Percentiles rank a stretch among this genome's conserved stretches.
Evolutionary conservation across 768 basidiomycete genomes (phyloP).

Genomic region (Lactifluus piperatus): DNA sequence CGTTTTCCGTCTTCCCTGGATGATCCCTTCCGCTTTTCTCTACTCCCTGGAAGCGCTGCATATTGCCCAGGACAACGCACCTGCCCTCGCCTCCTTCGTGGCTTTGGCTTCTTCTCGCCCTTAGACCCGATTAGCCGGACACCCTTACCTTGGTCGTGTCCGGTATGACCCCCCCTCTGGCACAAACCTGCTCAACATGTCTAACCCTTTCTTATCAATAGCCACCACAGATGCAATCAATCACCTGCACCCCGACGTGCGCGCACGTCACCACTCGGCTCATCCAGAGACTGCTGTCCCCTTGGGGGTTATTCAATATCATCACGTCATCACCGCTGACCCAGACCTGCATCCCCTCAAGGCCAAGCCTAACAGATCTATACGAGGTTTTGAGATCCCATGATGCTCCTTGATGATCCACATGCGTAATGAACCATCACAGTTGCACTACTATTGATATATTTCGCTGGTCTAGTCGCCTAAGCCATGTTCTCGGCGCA

Average conservation of each 20-base stretch:
- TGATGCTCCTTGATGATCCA: too few species aligned
- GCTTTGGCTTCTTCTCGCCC: background rate
- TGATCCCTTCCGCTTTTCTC: slow-evolving; percentile 42
- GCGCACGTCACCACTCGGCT: slow-evolving; percentile 21
- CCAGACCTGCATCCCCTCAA: slow-evolving; percentile 79
- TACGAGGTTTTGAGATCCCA: slow-evolving; percentile 53
- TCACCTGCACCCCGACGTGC: slow-evolving; percentile 39
- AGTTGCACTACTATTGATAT: too few species aligned
- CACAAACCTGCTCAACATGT: too few species aligned
- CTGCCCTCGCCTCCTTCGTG: slow-evolving; percentile 16
- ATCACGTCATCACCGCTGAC: slow-evolving; percentile 77
- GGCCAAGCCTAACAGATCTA: slow-evolving; percentile 51
- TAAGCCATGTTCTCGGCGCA: too few species aligned
- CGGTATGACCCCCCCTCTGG: too few species aligned
- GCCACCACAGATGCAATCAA: too few species aligned
- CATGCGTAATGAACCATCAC: too few species aligned
- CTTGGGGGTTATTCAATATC: slow-evolving; percentile 48
- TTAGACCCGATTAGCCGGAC: background rate
- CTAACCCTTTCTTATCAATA: too few species aligned
- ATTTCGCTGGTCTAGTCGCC: too few species aligned
- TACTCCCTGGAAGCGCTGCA: slow-evolving; percentile 45
- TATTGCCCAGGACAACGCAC: slow-evolving; percentile 41
- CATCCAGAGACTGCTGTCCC: slow-evolving; percentile 21
- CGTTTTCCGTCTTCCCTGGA: slow-evolving; percentile 52
- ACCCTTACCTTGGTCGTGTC: too few species aligned